Evolutionary conservation across 108 stramenopile species (phyloP), one percentile per base, ranked within the genome.

Genomic region (Conticribra weissflogii): DNA sequence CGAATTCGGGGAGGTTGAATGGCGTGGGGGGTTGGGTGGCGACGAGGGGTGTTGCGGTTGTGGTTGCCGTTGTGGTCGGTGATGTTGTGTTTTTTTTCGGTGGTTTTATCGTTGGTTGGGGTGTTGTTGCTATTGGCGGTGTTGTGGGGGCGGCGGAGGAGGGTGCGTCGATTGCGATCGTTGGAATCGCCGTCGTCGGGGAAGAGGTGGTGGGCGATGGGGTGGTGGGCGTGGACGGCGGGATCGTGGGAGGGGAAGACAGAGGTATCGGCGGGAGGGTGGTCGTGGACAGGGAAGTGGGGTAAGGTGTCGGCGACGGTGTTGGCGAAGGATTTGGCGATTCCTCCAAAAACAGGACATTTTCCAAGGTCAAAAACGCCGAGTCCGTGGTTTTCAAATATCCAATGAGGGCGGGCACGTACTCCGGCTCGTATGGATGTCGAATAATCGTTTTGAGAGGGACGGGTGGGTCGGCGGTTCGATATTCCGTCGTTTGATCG

Each of bases 401-500:
- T n/a, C 61, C 58, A 1, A 79, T 60, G 30, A 79, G 51, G 32
- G 48, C 16, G 5, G 57, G 61, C 8, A 47, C 24, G 27, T 71
- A 66, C 54, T 53, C 30, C 1, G 24, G 27, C 18, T 66, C 57
- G 34, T 61, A 79, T 3, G 78, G 78, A 67, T 47, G 56, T 9
- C 78, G 45, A 18, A 79, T 59, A 29, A 79, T 64, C 0, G 65
- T 61, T 1, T 34, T 63, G 15, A 71, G 46, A 27, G 56, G 31
- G 24, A 79, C 49, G 3, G 78, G 58, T 3, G 52, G 8, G 56
- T 71, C 78, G 33, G 59, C 45, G 2, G 78, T 79, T 18, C 58
- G 48, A 29, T 79, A 79, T 53, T 53, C 48, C 3, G 78, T 72
- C 0, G 63, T 79, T 67, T 79, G 78, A 23, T 67, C 59, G 31